Conservation (phyloP, 495 filamentous ascomycete species). For the Cairneyella variabilis region DNA sequence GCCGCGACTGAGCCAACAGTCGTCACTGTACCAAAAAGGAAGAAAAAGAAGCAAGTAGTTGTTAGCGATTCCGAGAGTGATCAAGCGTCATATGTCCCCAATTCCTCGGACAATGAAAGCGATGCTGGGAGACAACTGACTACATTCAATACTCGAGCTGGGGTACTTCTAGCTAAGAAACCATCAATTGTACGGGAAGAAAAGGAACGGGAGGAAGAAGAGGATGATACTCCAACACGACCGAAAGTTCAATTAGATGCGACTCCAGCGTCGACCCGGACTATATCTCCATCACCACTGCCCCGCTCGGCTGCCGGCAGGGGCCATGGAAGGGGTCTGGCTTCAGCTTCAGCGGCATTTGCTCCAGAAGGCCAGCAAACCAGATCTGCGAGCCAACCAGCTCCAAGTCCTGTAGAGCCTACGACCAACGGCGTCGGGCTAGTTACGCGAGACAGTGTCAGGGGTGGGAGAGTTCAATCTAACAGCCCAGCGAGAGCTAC, state of each 20-base stretch:
- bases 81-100: conserved; percentile 17
- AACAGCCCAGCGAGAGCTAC: conserved; percentile 64
- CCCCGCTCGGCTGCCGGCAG: conserved; percentile 15
- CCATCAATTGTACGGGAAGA: conserved; percentile 63
- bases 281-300: conserved; percentile 20
- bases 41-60: conserved; percentile 21
- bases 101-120: conserved; percentile 26
- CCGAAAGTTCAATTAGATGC: conserved; percentile 2
- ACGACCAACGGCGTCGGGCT: not conserved
- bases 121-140: conserved; percentile 14
- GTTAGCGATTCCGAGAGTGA: conserved; percentile 19
- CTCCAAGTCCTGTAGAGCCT: conserved; percentile 11
- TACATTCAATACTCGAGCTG: conserved; percentile 13
- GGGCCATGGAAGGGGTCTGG: conserved; percentile 19
- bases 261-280: conserved; percentile 1
- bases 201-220: conserved; percentile 43
- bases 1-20: not conserved
- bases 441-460: conserved; percentile 7
- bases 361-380: conserved; percentile 19
- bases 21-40: not conserved
- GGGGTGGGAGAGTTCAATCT: conserved; percentile 37
- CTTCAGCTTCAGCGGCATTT: conserved; percentile 15
- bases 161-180: conserved; percentile 40
- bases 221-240: conserved; percentile 18
- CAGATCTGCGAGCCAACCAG: conserved; percentile 25